phyloP scores from a whole-genome alignment of 139 green algal species.

The Mychonastes homosphaera region DNA sequence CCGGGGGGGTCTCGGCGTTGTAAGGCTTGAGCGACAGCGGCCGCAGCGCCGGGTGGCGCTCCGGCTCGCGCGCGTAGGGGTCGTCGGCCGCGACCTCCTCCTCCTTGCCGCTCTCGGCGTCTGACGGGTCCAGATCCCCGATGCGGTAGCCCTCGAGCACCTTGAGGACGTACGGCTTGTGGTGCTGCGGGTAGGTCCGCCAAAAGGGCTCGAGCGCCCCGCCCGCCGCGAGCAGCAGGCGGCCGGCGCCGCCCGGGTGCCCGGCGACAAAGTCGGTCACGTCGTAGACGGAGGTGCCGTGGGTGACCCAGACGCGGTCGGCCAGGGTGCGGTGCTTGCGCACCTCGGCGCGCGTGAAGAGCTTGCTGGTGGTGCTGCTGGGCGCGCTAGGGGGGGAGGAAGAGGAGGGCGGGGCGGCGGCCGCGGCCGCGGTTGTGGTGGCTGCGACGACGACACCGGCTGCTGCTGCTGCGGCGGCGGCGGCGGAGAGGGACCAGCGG shows the following conservation, averaged over 20 bases:
- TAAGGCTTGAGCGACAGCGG: conserved; percentile 55
- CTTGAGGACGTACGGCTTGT: conserved; percentile 39
- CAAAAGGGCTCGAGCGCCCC: conserved; percentile 79
- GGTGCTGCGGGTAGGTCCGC: conserved; percentile 76
- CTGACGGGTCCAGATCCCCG: too few relatives aligned
- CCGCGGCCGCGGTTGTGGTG: too few relatives aligned
- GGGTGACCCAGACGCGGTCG: conserved; percentile 75
- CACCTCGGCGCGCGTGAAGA: conserved; percentile 57
- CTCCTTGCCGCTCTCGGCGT: conserved; percentile 40
- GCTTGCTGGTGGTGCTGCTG: too few relatives aligned
- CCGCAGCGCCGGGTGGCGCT: conserved; percentile 48
- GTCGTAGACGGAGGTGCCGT: conserved; percentile 68
- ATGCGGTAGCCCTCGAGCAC: conserved; percentile 73
- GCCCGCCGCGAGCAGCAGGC: conserved; percentile 35
- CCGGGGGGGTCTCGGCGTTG: conserved; percentile 68
- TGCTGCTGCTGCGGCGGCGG: too few relatives aligned
- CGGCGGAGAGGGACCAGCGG: too few relatives aligned
- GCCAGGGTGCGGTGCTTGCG: conserved; percentile 54
- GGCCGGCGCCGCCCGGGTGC: conserved; percentile 20
- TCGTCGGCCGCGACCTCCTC: conserved; percentile 31
- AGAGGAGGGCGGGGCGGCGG: too few relatives aligned
- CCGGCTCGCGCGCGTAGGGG: conserved; percentile 65
- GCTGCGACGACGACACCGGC: too few relatives aligned
- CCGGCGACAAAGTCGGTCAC: conserved; percentile 49
- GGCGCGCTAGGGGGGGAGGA: too few relatives aligned